These are phyloP conservation scores for Aspergillus pseudonomiae DNA, from an alignment of 2,329 filamentous ascomycete species.

Conservation along the genomic window DNA sequence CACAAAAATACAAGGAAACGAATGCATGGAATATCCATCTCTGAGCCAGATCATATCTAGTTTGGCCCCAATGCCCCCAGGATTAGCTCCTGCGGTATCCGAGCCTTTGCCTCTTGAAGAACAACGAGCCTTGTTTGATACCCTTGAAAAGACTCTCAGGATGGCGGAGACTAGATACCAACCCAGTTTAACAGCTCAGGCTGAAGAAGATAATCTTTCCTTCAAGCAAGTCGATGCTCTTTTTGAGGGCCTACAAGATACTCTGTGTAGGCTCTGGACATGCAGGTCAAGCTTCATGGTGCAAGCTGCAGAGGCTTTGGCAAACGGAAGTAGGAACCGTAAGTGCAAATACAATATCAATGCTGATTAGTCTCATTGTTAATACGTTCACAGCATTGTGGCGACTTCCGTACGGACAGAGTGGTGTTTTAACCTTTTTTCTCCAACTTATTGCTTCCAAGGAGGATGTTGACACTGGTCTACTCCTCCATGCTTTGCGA, in stretches of 20 bases:
- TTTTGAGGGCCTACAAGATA: conserved; percentile 31
- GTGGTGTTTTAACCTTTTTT: conserved; percentile 47
- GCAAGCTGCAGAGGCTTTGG: conserved; percentile 41
- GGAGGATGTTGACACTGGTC: conserved; percentile 29
- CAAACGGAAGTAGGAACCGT: conserved; percentile 49
- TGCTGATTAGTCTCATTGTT: conserved; percentile 4
- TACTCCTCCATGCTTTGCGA: conserved; percentile 46
- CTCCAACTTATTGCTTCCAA: conserved; percentile 41
- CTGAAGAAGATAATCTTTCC: conserved; percentile 32
- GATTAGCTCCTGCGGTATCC: conserved; percentile 21
- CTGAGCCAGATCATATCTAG: conserved; percentile 30
- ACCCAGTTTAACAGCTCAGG: conserved; percentile 25
- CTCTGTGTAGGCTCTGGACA: conserved; percentile 41
- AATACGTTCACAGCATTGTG: conserved; percentile 36
- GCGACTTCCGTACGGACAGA: conserved; percentile 42
- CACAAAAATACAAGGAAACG: neutral
- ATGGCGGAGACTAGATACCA: conserved; percentile 28
- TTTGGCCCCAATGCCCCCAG: conserved; percentile 23
- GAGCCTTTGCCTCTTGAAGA: conserved; percentile 29
- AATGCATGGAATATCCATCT: conserved; percentile 27
- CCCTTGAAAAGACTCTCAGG: conserved; percentile 36
- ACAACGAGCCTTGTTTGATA: conserved; percentile 37
- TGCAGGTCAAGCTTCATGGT: conserved; percentile 39
- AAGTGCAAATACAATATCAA: conserved; percentile 23
- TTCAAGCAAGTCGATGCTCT: conserved; percentile 32